Percentiles rank a stretch among this genome's conserved stretches.
Conservation (phyloP, 2,329 filamentous ascomycete species). For the Dryadomyces quercivorus region DNA sequence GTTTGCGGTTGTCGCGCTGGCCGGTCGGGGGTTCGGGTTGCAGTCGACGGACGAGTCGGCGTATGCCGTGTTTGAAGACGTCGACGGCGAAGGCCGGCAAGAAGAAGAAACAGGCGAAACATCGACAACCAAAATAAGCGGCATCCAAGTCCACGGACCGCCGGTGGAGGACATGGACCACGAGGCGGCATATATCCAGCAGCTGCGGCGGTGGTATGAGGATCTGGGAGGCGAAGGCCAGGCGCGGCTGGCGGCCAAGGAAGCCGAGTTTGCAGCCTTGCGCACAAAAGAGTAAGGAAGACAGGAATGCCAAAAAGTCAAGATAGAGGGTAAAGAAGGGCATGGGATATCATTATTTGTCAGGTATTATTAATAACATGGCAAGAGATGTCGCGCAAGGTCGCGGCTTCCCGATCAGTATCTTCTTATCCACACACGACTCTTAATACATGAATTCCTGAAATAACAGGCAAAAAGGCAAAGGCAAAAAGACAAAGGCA, state of each 20-base stretch:
- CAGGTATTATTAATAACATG: not conserved
- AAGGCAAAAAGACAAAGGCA: too few relatives aligned
- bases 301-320: not conserved
- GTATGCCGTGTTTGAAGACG: constrained; percentile 43
- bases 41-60: constrained; percentile 41
- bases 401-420: too few relatives aligned
- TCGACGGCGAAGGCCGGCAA: not conserved
- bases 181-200: constrained; percentile 36
- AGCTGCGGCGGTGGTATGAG: constrained; percentile 36
- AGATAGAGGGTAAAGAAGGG: not conserved
- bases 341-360: not conserved
- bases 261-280: constrained; percentile 19
- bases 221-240: constrained; percentile 32
- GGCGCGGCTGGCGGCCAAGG: constrained; percentile 37
- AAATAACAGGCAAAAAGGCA: not conserved
- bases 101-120: not conserved
- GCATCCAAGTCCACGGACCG: constrained; percentile 43
- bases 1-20: constrained; percentile 41
- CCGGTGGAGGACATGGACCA: constrained; percentile 42
- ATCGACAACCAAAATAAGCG: not conserved
- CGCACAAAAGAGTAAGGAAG: not conserved
- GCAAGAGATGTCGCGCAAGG: too few relatives aligned
- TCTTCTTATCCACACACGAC: not conserved
- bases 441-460: not conserved
- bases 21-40: constrained; percentile 42